Evolutionary conservation across 2,329 filamentous ascomycete species (phyloP).

Genomic region (Botrytis fabae): DNA sequence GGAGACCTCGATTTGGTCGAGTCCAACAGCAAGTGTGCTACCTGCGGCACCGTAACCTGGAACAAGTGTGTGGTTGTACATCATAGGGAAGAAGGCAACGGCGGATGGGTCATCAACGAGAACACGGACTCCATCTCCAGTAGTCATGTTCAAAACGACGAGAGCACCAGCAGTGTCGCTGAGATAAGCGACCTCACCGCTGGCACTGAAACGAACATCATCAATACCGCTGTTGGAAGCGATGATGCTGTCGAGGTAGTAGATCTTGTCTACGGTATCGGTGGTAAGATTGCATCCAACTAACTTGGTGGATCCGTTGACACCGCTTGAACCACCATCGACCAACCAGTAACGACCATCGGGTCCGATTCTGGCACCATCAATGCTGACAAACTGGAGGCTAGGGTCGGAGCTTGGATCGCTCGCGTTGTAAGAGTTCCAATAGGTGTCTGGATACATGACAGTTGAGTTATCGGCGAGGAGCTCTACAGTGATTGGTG

Average conservation of each 20-base stretch:
- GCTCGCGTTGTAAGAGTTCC: constrained; percentile 2
- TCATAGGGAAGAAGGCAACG: constrained; percentile 37
- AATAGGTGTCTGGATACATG: not conserved
- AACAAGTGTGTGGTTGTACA: constrained; percentile 39
- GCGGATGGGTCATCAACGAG: constrained; percentile 37
- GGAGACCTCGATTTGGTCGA: constrained; percentile 45
- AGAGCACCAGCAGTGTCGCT: constrained; percentile 68
- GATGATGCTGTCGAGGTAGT: constrained; percentile 41
- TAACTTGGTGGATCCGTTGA: constrained; percentile 38
- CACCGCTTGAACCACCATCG: not conserved
- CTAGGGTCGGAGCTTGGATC: not conserved
- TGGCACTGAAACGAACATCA: constrained; percentile 42
- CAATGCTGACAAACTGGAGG: not conserved
- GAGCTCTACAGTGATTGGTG: not conserved
- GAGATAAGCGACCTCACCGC: constrained; percentile 64
- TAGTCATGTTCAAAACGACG: constrained; percentile 38
- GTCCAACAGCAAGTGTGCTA: constrained; percentile 35
- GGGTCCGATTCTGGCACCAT: not conserved
- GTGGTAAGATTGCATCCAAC: constrained; percentile 30
- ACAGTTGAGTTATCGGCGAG: not conserved
- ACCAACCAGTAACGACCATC: constrained; percentile 6
- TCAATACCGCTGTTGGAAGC: constrained; percentile 40
- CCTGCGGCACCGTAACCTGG: constrained; percentile 28
- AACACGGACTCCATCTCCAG: constrained; percentile 36
- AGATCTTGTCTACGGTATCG: constrained; percentile 41